Percentiles rank a stretch among this genome's conserved stretches.
Evolutionary conservation across 2,329 filamentous ascomycete species (phyloP).

Genomic region (Monosporascus sp.): DNA sequence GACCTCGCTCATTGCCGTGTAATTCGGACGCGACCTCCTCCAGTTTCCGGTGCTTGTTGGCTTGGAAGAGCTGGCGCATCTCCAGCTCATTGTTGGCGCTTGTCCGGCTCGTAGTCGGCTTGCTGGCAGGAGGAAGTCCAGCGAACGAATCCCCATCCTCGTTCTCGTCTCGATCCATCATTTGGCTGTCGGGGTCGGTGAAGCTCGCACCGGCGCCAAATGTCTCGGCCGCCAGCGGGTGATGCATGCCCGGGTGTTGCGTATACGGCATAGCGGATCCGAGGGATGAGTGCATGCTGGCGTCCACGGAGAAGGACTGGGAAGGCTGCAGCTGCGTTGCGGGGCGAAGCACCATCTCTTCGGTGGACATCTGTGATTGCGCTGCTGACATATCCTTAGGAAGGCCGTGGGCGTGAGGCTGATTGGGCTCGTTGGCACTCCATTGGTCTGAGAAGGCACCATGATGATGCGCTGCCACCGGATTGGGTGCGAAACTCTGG

Average conservation of each 20-base stretch:
- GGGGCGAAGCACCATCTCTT: slow-evolving; percentile 56
- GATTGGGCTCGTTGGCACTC: slow-evolving; percentile 35
- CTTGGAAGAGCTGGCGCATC: slow-evolving; percentile 68
- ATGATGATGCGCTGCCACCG: slow-evolving; percentile 22
- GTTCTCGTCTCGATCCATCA: slow-evolving; percentile 55
- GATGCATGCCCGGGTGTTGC: slow-evolving; percentile 38
- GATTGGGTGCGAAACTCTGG: slow-evolving; percentile 32
- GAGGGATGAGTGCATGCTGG: slow-evolving; percentile 43
- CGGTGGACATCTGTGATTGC: slow-evolving; percentile 45
- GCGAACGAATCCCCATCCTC: slow-evolving; percentile 52
- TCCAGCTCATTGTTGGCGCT: slow-evolving; percentile 78
- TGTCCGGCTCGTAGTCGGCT: slow-evolving; percentile 55
- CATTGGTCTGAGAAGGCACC: slow-evolving; percentile 46
- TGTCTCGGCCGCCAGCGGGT: slow-evolving; percentile 50
- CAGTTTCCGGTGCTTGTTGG: slow-evolving; percentile 62
- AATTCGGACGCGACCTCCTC: slow-evolving; percentile 71
- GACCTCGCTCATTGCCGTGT: slow-evolving; percentile 72
- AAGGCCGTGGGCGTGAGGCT: slow-evolving; percentile 24
- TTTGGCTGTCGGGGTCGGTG: slow-evolving; percentile 52
- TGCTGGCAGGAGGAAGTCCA: slow-evolving; percentile 41
- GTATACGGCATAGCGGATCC: slow-evolving; percentile 38
- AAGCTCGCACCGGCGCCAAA: slow-evolving; percentile 50
- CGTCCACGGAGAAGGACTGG: slow-evolving; percentile 44
- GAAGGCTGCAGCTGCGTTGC: slow-evolving; percentile 50
- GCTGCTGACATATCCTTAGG: slow-evolving; percentile 37